A percentile compares a stretch with the other conserved stretches of the same genome.
Evolutionary conservation across 352 stramenopile species (phyloP).

Genomic region (Pythium graminicola): DNA sequence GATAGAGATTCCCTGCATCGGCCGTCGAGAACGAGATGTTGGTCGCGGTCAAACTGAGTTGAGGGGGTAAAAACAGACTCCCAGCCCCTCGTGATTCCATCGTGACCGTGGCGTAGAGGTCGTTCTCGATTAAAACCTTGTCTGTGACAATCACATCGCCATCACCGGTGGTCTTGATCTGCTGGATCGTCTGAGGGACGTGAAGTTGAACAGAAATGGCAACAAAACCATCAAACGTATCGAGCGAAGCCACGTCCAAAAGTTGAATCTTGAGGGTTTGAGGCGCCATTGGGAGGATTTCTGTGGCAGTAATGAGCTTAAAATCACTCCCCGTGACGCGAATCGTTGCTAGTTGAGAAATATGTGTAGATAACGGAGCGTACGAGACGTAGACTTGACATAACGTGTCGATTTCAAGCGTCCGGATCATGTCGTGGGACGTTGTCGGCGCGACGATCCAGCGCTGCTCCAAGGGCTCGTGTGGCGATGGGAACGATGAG

Average conservation of each 20-base stretch:
- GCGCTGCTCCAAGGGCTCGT: constrained; percentile 6
- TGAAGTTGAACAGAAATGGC: constrained; percentile 1
- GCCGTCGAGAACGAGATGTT: not conserved
- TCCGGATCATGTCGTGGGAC: not conserved
- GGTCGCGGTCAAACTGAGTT: not conserved
- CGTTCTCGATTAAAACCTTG: not conserved
- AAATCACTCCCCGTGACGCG: constrained; percentile 10
- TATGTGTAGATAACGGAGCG: not conserved
- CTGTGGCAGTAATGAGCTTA: constrained; percentile 13
- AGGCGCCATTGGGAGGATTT: not conserved
- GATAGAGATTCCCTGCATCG: constrained; percentile 4
- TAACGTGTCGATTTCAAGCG: constrained; percentile 5
- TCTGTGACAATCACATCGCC: constrained; percentile 5
- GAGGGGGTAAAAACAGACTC: constrained; percentile 1
- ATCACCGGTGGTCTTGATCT: not conserved
- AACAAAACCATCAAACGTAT: constrained; percentile 4
- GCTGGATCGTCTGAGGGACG: not conserved
- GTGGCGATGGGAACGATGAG: not conserved
- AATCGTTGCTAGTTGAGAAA: not conserved
- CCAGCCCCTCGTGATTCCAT: not conserved
- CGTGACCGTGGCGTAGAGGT: not conserved
- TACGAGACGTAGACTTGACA: constrained; percentile 9
- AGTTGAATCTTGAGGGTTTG: not conserved
- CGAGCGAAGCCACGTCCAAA: not conserved
- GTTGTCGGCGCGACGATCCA: constrained; percentile 1